Evolutionary conservation across 345 rosid species (phyloP).

Genomic region (Populus nigra): DNA sequence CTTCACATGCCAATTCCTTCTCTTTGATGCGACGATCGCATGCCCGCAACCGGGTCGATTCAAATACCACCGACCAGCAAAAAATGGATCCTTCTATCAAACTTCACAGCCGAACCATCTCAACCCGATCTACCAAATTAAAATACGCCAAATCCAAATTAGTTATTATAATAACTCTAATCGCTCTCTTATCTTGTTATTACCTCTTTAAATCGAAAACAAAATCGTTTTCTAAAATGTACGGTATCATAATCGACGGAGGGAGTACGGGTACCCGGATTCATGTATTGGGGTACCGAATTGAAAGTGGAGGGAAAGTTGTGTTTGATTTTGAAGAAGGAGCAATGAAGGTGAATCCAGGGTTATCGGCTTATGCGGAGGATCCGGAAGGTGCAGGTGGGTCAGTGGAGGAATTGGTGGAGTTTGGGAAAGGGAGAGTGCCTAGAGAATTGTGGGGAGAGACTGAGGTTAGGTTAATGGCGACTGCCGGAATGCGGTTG

Average conservation of each 20-base stretch:
- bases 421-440: conserved; percentile 55
- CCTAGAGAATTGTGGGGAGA: conserved; percentile 53
- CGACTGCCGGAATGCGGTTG: conserved; percentile 89
- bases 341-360: conserved; percentile 70
- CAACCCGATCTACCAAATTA: conserved; percentile 20
- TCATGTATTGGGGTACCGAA: conserved; percentile 52
- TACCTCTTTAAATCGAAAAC: conserved; percentile 19
- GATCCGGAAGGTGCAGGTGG: conserved; percentile 53
- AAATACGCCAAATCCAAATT: conserved; percentile 34
- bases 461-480: conserved; percentile 88
- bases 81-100: conserved; percentile 57
- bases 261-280: conserved; percentile 86
- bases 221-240: conserved; percentile 1
- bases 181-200: conserved; percentile 26
- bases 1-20: background rate
- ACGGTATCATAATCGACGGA: conserved; percentile 65
- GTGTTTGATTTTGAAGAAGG: conserved; percentile 48
- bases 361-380: conserved; percentile 65
- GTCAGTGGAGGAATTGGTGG: conserved; percentile 59
- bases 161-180: conserved; percentile 4
- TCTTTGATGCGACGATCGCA: conserved; percentile 80
- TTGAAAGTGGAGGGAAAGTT: conserved; percentile 30
- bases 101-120: conserved; percentile 46
- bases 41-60: conserved; percentile 50
- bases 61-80: conserved; percentile 11